Conservation (phyloP, 768 basidiomycete species). For the Suillus cothurnatus region DNA sequence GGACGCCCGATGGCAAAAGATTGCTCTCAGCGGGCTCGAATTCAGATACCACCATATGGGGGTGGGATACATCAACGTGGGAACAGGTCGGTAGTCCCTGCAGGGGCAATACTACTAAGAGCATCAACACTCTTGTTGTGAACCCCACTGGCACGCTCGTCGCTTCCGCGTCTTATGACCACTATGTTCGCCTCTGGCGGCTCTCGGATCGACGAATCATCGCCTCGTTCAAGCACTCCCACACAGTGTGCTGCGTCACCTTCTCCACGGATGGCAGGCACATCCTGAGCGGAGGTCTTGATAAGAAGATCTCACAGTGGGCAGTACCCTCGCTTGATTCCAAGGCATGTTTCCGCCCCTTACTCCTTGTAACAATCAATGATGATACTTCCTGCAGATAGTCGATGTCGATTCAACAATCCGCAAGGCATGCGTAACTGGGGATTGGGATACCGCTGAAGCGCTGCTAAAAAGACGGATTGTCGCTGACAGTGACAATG, state of each 20-base stretch:
- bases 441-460: not conserved
- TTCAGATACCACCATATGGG: not conserved
- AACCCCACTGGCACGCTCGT: not conserved
- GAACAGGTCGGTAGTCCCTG: not conserved
- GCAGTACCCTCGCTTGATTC: not conserved
- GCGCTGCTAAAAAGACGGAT: not conserved
- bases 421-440: not conserved
- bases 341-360: not conserved
- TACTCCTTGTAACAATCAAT: not conserved
- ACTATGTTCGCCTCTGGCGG: not conserved
- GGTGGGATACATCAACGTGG: not conserved
- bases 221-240: not conserved
- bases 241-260: not conserved
- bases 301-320: not conserved
- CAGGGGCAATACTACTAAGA: not conserved
- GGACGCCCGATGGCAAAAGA: not conserved
- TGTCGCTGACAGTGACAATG: not conserved
- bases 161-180: not conserved
- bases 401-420: not conserved
- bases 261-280: slow-evolving; percentile 1
- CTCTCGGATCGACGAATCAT: not conserved
- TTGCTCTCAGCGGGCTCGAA: not conserved
- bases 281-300: not conserved
- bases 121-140: not conserved
- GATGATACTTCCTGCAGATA: not conserved